These are phyloP conservation scores for Sequoiadendron giganteum DNA, from an alignment of 75 land plant genomes.

Conservation along the genomic window DNA sequence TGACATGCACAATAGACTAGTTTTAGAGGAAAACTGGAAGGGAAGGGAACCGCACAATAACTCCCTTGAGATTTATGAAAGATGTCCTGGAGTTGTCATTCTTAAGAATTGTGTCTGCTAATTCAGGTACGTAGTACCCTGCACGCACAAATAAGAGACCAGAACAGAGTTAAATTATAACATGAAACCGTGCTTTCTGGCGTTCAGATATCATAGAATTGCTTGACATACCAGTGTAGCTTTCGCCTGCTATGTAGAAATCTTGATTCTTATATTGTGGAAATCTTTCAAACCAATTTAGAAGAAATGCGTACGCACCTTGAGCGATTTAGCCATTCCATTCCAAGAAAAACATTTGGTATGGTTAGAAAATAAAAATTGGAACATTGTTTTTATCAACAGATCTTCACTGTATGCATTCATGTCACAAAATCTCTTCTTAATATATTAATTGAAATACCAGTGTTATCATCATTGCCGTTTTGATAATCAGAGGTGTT, in stretches of 20 bases:
- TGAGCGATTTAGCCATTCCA: constrained; percentile 39
- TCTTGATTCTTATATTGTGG: constrained; percentile 65
- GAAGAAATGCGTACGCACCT: constrained; percentile 55
- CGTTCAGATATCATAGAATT: too few relatives aligned
- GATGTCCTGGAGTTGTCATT: constrained; percentile 38
- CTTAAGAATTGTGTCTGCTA: constrained; percentile 45
- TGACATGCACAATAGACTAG: too few relatives aligned
- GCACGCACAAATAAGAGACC: neutral
- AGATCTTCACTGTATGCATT: too few relatives aligned
- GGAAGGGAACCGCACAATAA: constrained; percentile 20
- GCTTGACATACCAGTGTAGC: constrained; percentile 57
- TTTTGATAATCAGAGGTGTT: constrained; percentile 10
- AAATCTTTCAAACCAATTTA: constrained; percentile 71
- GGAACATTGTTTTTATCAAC: too few relatives aligned
- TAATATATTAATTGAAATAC: neutral
- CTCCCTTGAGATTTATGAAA: constrained; percentile 46
- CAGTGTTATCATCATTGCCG: constrained; percentile 14
- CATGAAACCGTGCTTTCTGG: too few relatives aligned
- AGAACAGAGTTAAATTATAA: too few relatives aligned
- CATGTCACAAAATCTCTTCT: too few relatives aligned
- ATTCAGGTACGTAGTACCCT: constrained; percentile 70
- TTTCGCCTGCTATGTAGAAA: constrained; percentile 79
- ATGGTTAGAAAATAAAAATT: too few relatives aligned
- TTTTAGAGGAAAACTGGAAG: too few relatives aligned
- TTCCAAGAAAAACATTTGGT: too few relatives aligned